Percentiles rank a stretch among this genome's conserved stretches.
These are phyloP conservation scores for Sugiyamaella marilandica DNA, from an alignment of 805 yeast genomes.

Conservation along the genomic window DNA sequence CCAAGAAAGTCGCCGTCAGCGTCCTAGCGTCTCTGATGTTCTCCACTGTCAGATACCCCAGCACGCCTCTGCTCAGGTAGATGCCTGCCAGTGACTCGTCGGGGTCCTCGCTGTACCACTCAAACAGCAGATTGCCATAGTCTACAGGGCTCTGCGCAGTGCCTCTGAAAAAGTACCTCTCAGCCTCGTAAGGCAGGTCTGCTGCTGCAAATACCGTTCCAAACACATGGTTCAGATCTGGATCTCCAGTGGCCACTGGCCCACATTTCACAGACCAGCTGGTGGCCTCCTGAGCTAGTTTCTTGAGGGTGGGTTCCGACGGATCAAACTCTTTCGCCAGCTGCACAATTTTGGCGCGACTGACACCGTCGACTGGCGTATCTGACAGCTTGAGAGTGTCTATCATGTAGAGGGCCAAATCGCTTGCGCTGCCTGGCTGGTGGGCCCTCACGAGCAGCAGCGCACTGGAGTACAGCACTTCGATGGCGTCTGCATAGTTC, in stretches of 20 bases:
- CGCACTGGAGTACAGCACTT: slow-evolving; percentile 67
- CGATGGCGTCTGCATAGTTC: slow-evolving; percentile 66
- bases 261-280: slow-evolving; percentile 56
- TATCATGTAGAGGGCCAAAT: slow-evolving; percentile 65
- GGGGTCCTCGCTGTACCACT: slow-evolving; percentile 40
- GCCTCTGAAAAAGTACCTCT: slow-evolving; percentile 65
- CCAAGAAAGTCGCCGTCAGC: slow-evolving; percentile 38
- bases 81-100: slow-evolving; percentile 26
- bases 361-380: slow-evolving; percentile 38
- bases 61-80: slow-evolving; percentile 53
- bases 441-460: slow-evolving; percentile 59
- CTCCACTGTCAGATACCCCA: slow-evolving; percentile 67
- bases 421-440: slow-evolving; percentile 79
- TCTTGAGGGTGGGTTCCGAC: slow-evolving; percentile 57
- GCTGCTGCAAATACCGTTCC: slow-evolving; percentile 56
- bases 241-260: slow-evolving; percentile 61
- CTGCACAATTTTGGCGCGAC: slow-evolving; percentile 44
- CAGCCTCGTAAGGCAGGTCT: slow-evolving; percentile 59
- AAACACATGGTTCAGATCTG: slow-evolving; percentile 64
- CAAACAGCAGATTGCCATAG: slow-evolving; percentile 45
- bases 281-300: slow-evolving; percentile 59
- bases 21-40: slow-evolving; percentile 57
- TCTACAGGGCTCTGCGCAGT: slow-evolving; percentile 45
- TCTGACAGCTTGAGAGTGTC: slow-evolving; percentile 58
- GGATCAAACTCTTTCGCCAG: slow-evolving; percentile 42